These are phyloP conservation scores for Lolium multiflorum DNA, from an alignment of 176 grass and related monocot species.

Conservation along the genomic window DNA sequence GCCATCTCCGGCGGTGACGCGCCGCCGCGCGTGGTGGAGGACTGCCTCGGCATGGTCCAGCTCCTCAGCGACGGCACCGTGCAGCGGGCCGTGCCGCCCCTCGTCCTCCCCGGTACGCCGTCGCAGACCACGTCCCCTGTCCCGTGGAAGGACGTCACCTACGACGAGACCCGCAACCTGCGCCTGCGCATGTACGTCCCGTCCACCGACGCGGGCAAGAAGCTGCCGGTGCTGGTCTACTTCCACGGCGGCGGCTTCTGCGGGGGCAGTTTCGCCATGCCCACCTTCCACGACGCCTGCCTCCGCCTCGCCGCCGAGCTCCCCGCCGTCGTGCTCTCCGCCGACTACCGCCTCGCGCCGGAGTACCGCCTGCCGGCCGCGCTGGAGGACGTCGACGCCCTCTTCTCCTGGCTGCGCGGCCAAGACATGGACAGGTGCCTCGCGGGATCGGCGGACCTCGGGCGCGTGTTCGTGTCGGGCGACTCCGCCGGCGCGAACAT, in stretches of 20 bases:
- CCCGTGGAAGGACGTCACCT: slow-evolving; percentile 62
- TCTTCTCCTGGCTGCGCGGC: slow-evolving; percentile 53
- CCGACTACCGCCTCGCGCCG: slow-evolving; percentile 73
- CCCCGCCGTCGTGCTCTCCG: slow-evolving; percentile 51
- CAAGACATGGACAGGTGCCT: slow-evolving; percentile 40
- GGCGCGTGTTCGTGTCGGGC: slow-evolving; percentile 43
- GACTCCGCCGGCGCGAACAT: slow-evolving; percentile 59
- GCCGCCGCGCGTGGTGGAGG: slow-evolving; percentile 49
- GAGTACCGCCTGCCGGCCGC: slow-evolving; percentile 71
- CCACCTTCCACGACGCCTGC: slow-evolving; percentile 39
- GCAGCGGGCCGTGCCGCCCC: slow-evolving; percentile 33
- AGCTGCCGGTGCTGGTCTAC: slow-evolving; percentile 56
- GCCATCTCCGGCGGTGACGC: neutral
- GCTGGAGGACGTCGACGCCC: slow-evolving; percentile 38
- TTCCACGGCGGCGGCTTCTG: slow-evolving; percentile 73
- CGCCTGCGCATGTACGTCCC: slow-evolving; percentile 57
- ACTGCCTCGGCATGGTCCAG: slow-evolving; percentile 57
- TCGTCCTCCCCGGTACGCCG: neutral
- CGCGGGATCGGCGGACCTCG: slow-evolving; percentile 42
- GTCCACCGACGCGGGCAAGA: neutral
- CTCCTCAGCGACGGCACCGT: slow-evolving; percentile 61
- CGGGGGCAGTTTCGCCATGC: slow-evolving; percentile 40
- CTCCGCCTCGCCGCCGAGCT: slow-evolving; percentile 61
- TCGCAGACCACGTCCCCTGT: slow-evolving; percentile 21
- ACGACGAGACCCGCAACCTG: slow-evolving; percentile 29